Percentiles rank a stretch among this genome's conserved stretches.
phyloP scores from a whole-genome alignment of 2,329 filamentous ascomycete species.

The Cladophialophora yegresii region DNA sequence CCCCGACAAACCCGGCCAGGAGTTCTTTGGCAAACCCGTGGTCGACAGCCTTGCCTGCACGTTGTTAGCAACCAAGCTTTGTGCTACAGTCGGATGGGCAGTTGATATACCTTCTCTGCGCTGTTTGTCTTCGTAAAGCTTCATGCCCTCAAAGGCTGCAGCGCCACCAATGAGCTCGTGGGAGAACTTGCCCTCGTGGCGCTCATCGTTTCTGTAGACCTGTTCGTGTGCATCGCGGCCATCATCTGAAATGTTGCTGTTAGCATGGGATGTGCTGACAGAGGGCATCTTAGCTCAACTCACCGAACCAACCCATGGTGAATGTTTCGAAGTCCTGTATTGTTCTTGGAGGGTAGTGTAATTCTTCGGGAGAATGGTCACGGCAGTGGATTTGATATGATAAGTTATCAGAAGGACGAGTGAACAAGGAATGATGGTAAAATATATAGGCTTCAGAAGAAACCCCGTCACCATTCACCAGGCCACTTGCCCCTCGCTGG shows the following conservation, averaged over 20 bases:
- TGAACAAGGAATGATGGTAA: slow-evolving; percentile 3
- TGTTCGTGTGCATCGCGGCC: slow-evolving; percentile 57
- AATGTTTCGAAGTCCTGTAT: slow-evolving; percentile 2
- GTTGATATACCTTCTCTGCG: slow-evolving; percentile 62
- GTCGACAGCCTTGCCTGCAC: slow-evolving; percentile 65
- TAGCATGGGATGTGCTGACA: slow-evolving; percentile 4
- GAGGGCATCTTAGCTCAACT: background rate
- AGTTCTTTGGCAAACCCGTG: slow-evolving; percentile 78
- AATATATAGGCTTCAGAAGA: slow-evolving; percentile 19
- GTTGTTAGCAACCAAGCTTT: background rate
- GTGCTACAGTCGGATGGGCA: background rate
- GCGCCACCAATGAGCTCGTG: slow-evolving; percentile 76
- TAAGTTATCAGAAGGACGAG: background rate
- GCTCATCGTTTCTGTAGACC: slow-evolving; percentile 51
- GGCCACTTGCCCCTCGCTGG: background rate
- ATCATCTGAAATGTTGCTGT: slow-evolving; percentile 46
- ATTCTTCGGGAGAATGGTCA: background rate
- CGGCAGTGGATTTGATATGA: slow-evolving; percentile 1
- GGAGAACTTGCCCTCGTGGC: slow-evolving; percentile 64
- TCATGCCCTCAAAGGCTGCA: slow-evolving; percentile 77
- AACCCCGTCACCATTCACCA: slow-evolving; percentile 2
- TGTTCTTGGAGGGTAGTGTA: background rate
- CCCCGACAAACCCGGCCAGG: slow-evolving; percentile 69
- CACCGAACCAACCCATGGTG: slow-evolving; percentile 41
- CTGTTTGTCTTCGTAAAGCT: slow-evolving; percentile 75